Evolutionary conservation across 768 basidiomycete genomes (phyloP), one percentile per base, ranked within the genome.

Genomic region (Chiua virens): DNA sequence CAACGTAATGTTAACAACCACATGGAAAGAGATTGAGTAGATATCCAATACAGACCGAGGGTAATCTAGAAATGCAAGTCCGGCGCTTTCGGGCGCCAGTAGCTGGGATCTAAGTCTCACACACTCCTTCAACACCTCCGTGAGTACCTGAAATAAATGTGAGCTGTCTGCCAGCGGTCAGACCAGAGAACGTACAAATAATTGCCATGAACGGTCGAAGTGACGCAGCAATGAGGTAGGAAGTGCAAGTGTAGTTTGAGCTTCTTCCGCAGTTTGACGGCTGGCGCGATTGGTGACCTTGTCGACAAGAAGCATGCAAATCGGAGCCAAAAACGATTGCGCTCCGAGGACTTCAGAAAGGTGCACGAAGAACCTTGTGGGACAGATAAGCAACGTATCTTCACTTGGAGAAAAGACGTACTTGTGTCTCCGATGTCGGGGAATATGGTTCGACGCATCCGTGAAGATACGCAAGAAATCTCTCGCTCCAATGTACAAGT

Each of bases 401-500:
- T 27, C 8, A 23, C 9, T 35, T 27, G n/a, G 21, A 20, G 28
- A 28, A 27, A 57, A 47, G 17, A 72, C 83, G 27, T 9, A 95
- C 93, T 86, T 87, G 49, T 88, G 85, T 40, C 92, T 87, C 21
- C 97, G 86, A 69, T 99, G 96, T 5, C 90, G 85, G 15, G 97
- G 97, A 50, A 99, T 82, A 60, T 98, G 90, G 50, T 82, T 85
- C 4, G 89, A 83, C 11, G 97, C 96, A 66, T 97, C 95, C 0
- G 93, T 92, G 71, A 99, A 98, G 40, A 97, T 86, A 13, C 83
- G 84, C 15, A 99, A 68, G 66, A 98, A 92, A 20, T 92, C 87
- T 58, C 83, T 80, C 1, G 91, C 82, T 6, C 77, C 83, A 32
- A 84, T 75, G 53, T 85, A 83, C 21, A 96, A 71, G 10, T 84